A percentile compares a stretch with the other conserved stretches of the same genome.
These are phyloP conservation scores for Lobosporangium transversale DNA, from an alignment of 192 early-diverging fungal species.

Conservation along the genomic window DNA sequence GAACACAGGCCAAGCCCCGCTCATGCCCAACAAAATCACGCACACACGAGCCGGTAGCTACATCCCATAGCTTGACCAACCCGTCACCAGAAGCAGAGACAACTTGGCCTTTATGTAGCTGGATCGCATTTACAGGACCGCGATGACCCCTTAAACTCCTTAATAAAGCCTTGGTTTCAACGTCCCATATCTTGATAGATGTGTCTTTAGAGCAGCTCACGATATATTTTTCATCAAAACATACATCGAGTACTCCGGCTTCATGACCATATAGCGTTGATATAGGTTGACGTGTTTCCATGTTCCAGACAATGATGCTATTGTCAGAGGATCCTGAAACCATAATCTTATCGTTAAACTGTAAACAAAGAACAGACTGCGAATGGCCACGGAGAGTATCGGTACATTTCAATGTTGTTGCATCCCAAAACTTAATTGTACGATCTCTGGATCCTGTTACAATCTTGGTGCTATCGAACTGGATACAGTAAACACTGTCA, in stretches of 20 bases:
- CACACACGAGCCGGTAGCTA: constrained; percentile 70
- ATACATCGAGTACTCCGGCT: constrained; percentile 86
- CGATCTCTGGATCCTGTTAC: constrained; percentile 83
- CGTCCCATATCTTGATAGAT: constrained; percentile 89
- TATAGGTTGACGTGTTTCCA: constrained; percentile 56
- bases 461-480: constrained; percentile 78
- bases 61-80: constrained; percentile 82
- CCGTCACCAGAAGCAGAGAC: constrained; percentile 89
- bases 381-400: constrained; percentile 73
- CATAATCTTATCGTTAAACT: constrained; percentile 76
- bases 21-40: constrained; percentile 83
- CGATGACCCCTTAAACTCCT: constrained; percentile 81
- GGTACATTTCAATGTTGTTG: constrained; percentile 62
- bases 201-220: constrained; percentile 95
- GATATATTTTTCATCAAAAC: constrained; percentile 77
- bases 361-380: constrained; percentile 80
- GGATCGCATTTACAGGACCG: constrained; percentile 94
- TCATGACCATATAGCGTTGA: constrained; percentile 77
- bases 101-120: constrained; percentile 72
- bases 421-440: constrained; percentile 87
- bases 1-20: constrained; percentile 85
- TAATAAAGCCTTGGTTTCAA: constrained; percentile 65
- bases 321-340: constrained; percentile 90
- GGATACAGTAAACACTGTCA: constrained; percentile 92
- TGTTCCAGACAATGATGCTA: constrained; percentile 88